Evolutionary conservation across 192 early-diverging fungal species (phyloP), one percentile per base, ranked within the genome.

Genomic region (Funneliformis mosseae): DNA sequence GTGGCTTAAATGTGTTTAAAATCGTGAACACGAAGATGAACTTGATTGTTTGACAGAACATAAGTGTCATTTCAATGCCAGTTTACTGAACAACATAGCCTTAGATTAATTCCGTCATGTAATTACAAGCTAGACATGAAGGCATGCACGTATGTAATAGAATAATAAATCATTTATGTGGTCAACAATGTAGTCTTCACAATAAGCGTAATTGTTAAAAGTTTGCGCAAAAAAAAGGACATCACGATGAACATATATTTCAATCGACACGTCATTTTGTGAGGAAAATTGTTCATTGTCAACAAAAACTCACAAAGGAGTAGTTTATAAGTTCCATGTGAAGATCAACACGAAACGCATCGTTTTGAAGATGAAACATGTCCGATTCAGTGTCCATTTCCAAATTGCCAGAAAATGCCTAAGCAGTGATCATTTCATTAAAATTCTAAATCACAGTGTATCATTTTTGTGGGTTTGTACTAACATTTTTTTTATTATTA

Each of bases 21-120:
- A 78, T 45, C 48, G 61, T 21, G 68, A 75, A 60, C 79, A 80
- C 16, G 2, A n/a, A 41, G 79, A 59, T 5, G n/a, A 78, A 11
- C 80, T 77, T 66, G 59, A 77, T 60, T 81, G 80, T 42, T 77
- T 81, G 25, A 81, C 80, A 0, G 73, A 81, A 77, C 80, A 81
- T 67, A 23, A 39, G 63, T 81, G 80, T 45, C 80, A 81, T 25
- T 41, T 33, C 0, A 5, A 3, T 81, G 80, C 7, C 43, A 77
- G 14, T 77, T 81, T 48, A 33, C 3, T 2, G 71, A 81, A 33
- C 41, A 43, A 21, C 80, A 81, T 33, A 4, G 12, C 21, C 16
- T 46, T 67, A 41, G 16, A 66, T 42, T 70, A 16, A 76, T 81
- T 23, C 80, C 80, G 66, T 14, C n/a, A 55, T 81, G 80, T 60